Percentiles rank a stretch among this genome's conserved stretches.
Conservation (phyloP, 352 stramenopile species). For the Phytophthora vignae region DNA sequence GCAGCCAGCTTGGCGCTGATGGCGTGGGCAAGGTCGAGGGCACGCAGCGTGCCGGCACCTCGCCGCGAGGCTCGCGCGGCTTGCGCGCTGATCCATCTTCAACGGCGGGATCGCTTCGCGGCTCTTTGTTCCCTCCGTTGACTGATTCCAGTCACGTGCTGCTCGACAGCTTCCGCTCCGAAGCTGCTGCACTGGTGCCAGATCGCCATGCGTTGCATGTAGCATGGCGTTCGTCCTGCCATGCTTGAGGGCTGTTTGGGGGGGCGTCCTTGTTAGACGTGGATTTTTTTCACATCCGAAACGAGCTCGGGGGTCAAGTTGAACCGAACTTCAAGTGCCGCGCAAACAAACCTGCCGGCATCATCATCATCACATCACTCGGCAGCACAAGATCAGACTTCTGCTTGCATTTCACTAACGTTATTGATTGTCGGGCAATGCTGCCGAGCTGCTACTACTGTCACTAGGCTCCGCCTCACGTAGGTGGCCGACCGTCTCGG, state of each 20-base stretch:
- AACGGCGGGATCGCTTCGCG: neutral
- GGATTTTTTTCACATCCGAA: constrained; percentile 16
- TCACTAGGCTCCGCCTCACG: neutral
- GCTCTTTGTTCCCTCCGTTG: constrained; percentile 9
- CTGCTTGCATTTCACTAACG: constrained; percentile 9
- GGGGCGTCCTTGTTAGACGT: constrained; percentile 10
- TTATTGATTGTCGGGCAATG: neutral
- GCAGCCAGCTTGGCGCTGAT: constrained; percentile 4
- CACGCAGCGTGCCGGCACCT: neutral
- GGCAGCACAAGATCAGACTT: neutral
- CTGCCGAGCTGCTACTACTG: constrained; percentile 2
- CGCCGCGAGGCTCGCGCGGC: no score
- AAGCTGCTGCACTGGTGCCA: no score
- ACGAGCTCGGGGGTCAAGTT: constrained; percentile 15
- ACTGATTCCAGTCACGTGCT: constrained; percentile 16
- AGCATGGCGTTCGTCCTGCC: no score
- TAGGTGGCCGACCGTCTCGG: constrained; percentile 1
- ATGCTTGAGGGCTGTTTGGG: neutral
- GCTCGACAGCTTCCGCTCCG: neutral
- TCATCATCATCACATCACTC: no score
- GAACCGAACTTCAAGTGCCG: constrained; percentile 21
- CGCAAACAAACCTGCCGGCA: neutral
- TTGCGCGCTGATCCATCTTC: constrained; percentile 1
- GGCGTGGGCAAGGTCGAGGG: neutral
- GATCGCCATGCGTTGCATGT: no score